Evolutionary conservation across 306 rosid species (phyloP).

Genomic region (Ziziphus jujuba): DNA sequence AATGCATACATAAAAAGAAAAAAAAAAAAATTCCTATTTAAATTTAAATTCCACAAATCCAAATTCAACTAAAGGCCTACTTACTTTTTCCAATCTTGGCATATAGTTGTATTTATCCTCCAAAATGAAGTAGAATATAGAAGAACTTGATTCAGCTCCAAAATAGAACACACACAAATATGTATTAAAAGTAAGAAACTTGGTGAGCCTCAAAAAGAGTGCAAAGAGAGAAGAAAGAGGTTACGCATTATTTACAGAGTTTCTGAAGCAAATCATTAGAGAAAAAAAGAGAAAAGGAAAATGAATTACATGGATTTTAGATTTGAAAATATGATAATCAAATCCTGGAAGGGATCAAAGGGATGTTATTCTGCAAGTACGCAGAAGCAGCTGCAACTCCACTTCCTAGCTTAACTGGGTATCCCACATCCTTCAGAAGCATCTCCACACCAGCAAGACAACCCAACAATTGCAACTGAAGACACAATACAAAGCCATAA

Average conservation of each 20-base stretch:
- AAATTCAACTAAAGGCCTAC: no score
- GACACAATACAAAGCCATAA: background rate
- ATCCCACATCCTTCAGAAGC: constrained; percentile 92
- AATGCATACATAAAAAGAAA: no score
- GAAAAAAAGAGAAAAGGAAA: constrained; percentile 19
- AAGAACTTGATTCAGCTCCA: background rate
- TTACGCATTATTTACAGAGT: constrained; percentile 56
- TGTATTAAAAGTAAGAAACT: constrained; percentile 29
- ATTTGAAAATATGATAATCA: constrained; percentile 30
- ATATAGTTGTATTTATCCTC: no score
- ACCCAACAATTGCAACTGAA: constrained; percentile 94
- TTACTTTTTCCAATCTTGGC: no score
- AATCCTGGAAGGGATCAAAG: constrained; percentile 88
- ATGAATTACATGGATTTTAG: constrained; percentile 24
- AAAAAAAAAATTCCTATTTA: no score
- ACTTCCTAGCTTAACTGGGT: constrained; percentile 92
- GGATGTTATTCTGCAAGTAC: constrained; percentile 72
- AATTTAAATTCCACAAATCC: no score
- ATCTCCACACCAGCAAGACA: constrained; percentile 99
- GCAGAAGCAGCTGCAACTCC: constrained; percentile 96
- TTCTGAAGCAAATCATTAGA: constrained; percentile 32
- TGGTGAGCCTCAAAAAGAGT: constrained; percentile 46
- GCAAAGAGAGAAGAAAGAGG: constrained; percentile 17
- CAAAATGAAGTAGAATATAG: no score
- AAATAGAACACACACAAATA: background rate